Evolutionary conservation across 2,329 filamentous ascomycete species (phyloP), one percentile per base, ranked within the genome.

Genomic region (Penicillium sp.): DNA sequence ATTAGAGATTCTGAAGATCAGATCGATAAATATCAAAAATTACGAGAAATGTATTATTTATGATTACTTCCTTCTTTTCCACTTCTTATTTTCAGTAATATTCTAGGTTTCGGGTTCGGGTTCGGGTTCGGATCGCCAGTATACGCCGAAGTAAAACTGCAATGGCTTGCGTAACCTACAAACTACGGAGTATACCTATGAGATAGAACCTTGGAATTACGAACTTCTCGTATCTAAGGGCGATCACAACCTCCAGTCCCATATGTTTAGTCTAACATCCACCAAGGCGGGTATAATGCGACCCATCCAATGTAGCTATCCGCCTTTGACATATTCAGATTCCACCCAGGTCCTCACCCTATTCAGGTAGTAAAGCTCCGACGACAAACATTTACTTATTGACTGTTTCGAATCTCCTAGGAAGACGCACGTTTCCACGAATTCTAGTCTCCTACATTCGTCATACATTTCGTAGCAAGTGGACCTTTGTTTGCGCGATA

Each of bases 11-110:
- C 13, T 33, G 31, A 59, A 41, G n/a, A 19, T 41, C 39, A 13
- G 39, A 39, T 39, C 16, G 11, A 41, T 21, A 41, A 19, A 39
- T 47, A 26, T 53, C 33, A 43, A 55, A 55, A 56, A 27, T 59
- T 61, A 65, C 22, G 61, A 65, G 56, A 55, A 63, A 65, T 64
- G 55, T 57, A 61, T 45, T 52, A 58, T 61, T 59, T 53, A 62
- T 39, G 59, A 60, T 50, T n/a, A 41, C 19, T 26, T 39, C 37
- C 16, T 26, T n/a, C 11, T 37, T 19, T 21, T 21, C 19, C 8
- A 11, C 33, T 10, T 24, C 19, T 31, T 48, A 37, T 24, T 35
- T 5, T 8, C 10, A 22, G 33, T 7, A 5, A 7, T 35, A 8
- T 3, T n/a, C 16, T 37, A 13, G 2, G 29, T 31, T 45, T 22